Base-by-base conservation (phyloP, 176 grass and related monocot species). In the Cenchrus americanus region DNA sequence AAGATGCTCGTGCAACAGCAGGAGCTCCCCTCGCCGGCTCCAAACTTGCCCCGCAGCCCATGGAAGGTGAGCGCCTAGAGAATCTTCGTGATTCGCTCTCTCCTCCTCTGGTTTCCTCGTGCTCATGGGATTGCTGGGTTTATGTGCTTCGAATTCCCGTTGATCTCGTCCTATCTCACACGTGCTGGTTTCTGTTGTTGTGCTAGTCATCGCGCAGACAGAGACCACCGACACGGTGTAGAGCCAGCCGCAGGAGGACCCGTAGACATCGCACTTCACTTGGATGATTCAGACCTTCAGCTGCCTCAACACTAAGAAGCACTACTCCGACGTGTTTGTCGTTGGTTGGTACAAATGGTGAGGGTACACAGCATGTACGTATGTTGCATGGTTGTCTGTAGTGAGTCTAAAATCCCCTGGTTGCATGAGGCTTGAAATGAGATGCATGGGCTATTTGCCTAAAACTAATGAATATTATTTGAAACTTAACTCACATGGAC, bases 211-310 rank as follows among this genome's bases (percentile, higher is more conserved):
- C 4, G 88, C 88, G 55, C 92, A 94, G 86, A 90, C 89, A 12
- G 96, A 98, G 82, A 67, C 92, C 10, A 83, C 71, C 10, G 86
- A 60, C 72, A 89, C 91, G 10, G 90, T 89, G 0, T 92, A 98
- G 79, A 91, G 80, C 88, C 92, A 93, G 83, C 88, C 88, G 30
- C 80, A 65, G 3, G 96, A 98, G 87, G 96, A 98, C 87, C 90
- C 93, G 18, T 91, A 92, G 49, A 91, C 85, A 0, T 93, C 92
- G 7, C 84, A 88, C 55, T 98, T 93, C 81, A 98, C 90, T 48
- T 98, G 96, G 96, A 95, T 93, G 14, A 98, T 98, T 32, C 87
- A 95, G 52, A 98, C 90, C 84, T 98, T 95, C 87, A 90, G 79
- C 13, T 87, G 96, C 73, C 15, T 98, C 80, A 98, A 83, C 80